Conservation (phyloP, 2,329 filamentous ascomycete genomes). For the Diaporthe ampelina region DNA sequence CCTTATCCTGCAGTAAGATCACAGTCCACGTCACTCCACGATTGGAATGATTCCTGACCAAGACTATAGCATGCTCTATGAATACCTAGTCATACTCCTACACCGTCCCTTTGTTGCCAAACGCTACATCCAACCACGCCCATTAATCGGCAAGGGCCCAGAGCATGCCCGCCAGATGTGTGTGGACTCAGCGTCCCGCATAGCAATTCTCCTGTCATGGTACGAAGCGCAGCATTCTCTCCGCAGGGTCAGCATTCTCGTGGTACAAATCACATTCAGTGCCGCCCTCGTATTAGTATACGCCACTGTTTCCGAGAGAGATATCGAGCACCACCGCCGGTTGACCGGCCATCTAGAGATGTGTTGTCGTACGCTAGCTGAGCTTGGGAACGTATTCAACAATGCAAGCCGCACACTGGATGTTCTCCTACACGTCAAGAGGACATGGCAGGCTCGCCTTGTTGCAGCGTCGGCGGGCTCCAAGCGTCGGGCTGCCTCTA, state of each 20-base stretch:
- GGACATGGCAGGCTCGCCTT: neutral
- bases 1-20: neutral
- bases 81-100: neutral
- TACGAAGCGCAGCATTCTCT: constrained; percentile 42
- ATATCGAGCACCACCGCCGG: constrained; percentile 33
- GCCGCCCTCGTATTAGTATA: constrained; percentile 42
- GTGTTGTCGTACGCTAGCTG: constrained; percentile 43
- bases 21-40: too few species aligned
- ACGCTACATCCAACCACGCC: constrained; percentile 3
- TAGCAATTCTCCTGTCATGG: neutral
- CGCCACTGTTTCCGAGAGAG: constrained; percentile 37
- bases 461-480: neutral
- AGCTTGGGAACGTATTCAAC: constrained; percentile 36
- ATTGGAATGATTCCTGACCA: neutral
- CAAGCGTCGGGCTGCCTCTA: neutral
- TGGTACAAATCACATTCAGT: constrained; percentile 42
- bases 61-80: neutral
- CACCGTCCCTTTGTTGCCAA: constrained; percentile 13
- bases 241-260: constrained; percentile 42
- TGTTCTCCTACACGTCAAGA: constrained; percentile 1
- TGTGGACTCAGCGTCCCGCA: constrained; percentile 2
- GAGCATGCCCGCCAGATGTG: constrained; percentile 14
- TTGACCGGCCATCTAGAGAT: constrained; percentile 38
- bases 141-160: neutral
- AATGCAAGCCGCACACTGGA: neutral